Evolutionary conservation across 176 grass and related monocot species (phyloP).

Genomic region (Phoenix dactylifera): DNA sequence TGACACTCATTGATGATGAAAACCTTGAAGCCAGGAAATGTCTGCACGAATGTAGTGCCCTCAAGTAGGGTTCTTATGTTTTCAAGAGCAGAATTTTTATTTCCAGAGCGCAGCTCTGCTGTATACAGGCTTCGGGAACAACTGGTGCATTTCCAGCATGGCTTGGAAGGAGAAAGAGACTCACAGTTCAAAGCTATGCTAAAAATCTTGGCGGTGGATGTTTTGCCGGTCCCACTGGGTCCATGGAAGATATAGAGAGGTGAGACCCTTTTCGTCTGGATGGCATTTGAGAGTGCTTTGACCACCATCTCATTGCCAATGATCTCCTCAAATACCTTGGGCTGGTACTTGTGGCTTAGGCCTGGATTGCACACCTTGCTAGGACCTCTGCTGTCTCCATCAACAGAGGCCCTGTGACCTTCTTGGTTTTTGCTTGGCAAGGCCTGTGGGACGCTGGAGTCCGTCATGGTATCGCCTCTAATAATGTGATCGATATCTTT

Average conservation of each 20-base stretch:
- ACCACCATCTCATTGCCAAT: no score
- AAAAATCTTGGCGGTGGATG: constrained; percentile 58
- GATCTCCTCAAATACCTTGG: no score
- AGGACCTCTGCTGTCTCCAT: no score
- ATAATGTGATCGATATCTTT: no score
- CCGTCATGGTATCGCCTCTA: no score
- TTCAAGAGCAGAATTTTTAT: neutral
- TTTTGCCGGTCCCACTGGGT: constrained; percentile 65
- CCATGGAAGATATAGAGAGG: constrained; percentile 84
- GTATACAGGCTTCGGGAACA: no score
- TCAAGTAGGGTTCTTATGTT: constrained; percentile 32
- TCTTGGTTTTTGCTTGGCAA: no score
- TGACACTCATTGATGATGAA: constrained; percentile 77
- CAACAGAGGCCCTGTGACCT: no score
- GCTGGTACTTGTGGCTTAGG: no score
- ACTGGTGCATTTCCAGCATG: no score
- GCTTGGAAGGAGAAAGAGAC: constrained; percentile 10
- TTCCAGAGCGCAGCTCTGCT: constrained; percentile 40
- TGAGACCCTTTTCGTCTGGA: constrained; percentile 43
- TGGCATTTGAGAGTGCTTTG: constrained; percentile 34
- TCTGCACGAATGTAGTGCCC: constrained; percentile 41
- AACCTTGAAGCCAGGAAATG: constrained; percentile 59
- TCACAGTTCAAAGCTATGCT: constrained; percentile 65
- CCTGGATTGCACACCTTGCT: no score
- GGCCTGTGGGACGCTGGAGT: no score